A percentile compares a stretch with the other conserved stretches of the same genome.
Conservation (phyloP, 225 moss, liverwort and hornwort species). For the Polytrichum commune region DNA sequence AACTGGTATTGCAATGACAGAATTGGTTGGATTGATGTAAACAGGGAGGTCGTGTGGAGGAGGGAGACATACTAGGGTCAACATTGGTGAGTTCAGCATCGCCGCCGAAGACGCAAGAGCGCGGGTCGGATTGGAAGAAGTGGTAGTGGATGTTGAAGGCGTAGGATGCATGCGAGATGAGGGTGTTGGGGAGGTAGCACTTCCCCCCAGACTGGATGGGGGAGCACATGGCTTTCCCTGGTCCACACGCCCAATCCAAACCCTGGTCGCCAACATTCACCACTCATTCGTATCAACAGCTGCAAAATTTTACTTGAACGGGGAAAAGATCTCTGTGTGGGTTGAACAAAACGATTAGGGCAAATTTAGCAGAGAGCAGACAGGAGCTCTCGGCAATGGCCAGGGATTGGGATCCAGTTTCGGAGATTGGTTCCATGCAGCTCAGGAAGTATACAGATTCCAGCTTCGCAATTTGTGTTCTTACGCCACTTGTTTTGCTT, state of each 20-base stretch:
- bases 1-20: not conserved
- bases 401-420: too few species aligned
- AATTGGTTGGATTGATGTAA: not conserved
- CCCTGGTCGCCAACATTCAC: conserved; percentile 17
- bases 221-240: conserved; percentile 32
- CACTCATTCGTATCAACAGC: not conserved
- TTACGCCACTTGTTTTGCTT: too few species aligned
- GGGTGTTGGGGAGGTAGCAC: conserved; percentile 46
- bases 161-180: conserved; percentile 43
- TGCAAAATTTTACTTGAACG: too few species aligned
- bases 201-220: conserved; percentile 37
- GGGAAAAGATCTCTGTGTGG: too few species aligned
- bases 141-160: conserved; percentile 56
- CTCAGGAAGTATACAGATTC: too few species aligned
- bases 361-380: too few species aligned
- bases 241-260: conserved; percentile 51
- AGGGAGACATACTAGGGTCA: conserved; percentile 47
- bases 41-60: not conserved
- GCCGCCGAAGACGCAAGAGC: conserved; percentile 48
- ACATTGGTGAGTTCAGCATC: conserved; percentile 36
- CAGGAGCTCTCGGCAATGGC: too few species aligned
- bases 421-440: too few species aligned
- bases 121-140: conserved; percentile 30
- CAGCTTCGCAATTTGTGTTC: too few species aligned
- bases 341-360: too few species aligned